These are phyloP conservation scores for Xerocomus nothofagi DNA, from an alignment of 1,284 basidiomycete species.

Conservation along the genomic window DNA sequence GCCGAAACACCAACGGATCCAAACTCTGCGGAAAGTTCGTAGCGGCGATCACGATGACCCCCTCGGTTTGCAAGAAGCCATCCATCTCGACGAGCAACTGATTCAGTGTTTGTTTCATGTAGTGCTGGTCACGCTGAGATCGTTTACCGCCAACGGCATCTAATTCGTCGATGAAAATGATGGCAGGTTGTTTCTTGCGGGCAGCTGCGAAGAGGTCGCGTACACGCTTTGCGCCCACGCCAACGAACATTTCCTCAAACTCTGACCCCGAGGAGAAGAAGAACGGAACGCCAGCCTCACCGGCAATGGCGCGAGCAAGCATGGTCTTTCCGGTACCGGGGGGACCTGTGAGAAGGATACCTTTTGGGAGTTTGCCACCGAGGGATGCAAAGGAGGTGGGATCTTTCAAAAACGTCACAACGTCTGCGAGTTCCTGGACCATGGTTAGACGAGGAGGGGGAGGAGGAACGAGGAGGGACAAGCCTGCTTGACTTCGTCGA, in stretches of 20 bases:
- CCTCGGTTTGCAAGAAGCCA: slow-evolving; percentile 88
- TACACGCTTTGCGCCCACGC: slow-evolving; percentile 94
- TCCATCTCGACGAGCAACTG: slow-evolving; percentile 95
- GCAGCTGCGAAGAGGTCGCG: slow-evolving; percentile 95
- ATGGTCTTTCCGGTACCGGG: slow-evolving; percentile 97
- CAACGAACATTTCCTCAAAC: slow-evolving; percentile 98
- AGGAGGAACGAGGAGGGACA: slow-evolving; percentile 11
- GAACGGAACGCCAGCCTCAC: slow-evolving; percentile 95
- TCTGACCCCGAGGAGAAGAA: slow-evolving; percentile 89
- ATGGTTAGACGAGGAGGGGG: not conserved
- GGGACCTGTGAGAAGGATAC: slow-evolving; percentile 85
- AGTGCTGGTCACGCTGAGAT: slow-evolving; percentile 83
- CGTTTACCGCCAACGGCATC: slow-evolving; percentile 95
- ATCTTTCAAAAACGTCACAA: slow-evolving; percentile 91
- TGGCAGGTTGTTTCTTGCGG: slow-evolving; percentile 91
- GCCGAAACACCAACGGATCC: slow-evolving; percentile 64
- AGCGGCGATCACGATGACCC: slow-evolving; percentile 91
- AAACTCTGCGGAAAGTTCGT: slow-evolving; percentile 94
- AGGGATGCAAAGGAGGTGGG: slow-evolving; percentile 85
- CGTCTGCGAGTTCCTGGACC: slow-evolving; percentile 81
- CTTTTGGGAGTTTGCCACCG: slow-evolving; percentile 90
- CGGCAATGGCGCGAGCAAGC: slow-evolving; percentile 93
- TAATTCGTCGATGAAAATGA: slow-evolving; percentile 93
- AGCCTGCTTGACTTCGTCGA: slow-evolving; percentile 90
- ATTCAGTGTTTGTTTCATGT: slow-evolving; percentile 91